phyloP scores from a whole-genome alignment of 305 asterid species.

The Solanum hybrid region DNA sequence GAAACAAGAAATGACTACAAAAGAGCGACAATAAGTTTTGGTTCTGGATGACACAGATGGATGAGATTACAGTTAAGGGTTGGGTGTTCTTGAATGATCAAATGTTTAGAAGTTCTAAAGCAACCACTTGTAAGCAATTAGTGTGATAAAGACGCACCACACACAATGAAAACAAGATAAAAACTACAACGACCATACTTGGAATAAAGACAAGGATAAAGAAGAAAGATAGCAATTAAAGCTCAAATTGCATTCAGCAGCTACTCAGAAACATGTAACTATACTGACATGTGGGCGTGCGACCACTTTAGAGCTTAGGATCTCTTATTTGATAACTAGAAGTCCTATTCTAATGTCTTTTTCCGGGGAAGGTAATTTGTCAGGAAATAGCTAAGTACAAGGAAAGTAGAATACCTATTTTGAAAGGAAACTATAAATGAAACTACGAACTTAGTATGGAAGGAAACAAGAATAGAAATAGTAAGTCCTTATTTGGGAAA shows the following conservation, averaged over 20 bases:
- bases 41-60: background rate
- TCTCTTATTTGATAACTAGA: background rate
- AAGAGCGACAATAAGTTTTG: background rate
- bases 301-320: background rate
- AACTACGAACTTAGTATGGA: background rate
- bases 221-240: background rate
- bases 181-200: background rate
- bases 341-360: background rate
- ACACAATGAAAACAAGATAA: background rate
- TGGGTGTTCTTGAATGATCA: background rate
- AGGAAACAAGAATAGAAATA: background rate
- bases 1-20: background rate
- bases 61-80: background rate
- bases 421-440: background rate
- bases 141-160: background rate
- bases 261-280: background rate
- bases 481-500: background rate
- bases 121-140: background rate
- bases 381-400: background rate
- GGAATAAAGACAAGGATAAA: background rate
- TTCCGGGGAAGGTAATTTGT: background rate
- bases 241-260: background rate
- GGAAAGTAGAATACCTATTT: background rate
- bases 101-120: background rate
- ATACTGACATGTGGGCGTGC: background rate